These are phyloP conservation scores for Mariannaea sp. DNA, from an alignment of 2,329 filamentous ascomycete species.

Conservation along the genomic window DNA sequence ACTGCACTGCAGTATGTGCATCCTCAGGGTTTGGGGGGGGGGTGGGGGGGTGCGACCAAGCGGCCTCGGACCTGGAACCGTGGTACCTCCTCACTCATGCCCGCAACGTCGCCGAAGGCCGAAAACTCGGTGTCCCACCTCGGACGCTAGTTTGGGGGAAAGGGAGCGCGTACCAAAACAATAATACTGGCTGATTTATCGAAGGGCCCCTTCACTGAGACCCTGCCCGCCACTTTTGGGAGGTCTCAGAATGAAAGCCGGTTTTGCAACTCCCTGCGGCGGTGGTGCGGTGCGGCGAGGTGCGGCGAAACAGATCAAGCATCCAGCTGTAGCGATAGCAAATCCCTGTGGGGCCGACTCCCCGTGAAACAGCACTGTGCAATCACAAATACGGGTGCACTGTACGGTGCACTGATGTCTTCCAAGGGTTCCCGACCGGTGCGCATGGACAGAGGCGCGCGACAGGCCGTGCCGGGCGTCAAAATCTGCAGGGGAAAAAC, in stretches of 20 bases:
- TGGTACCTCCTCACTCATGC: slow-evolving; percentile 3
- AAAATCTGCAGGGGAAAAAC: neutral
- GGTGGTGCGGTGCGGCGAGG: too few relatives aligned
- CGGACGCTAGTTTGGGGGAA: neutral
- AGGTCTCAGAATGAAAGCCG: neutral
- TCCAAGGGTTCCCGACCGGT: neutral
- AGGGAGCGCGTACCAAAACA: slow-evolving; percentile 7
- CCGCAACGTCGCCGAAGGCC: neutral
- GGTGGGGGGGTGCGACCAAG: neutral
- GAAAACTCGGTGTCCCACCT: slow-evolving; percentile 5
- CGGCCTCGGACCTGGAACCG: slow-evolving; percentile 13
- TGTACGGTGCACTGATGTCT: slow-evolving; percentile 9
- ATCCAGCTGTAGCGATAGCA: slow-evolving; percentile 9
- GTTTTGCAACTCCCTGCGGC: neutral
- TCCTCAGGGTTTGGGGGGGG: too few relatives aligned
- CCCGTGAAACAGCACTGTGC: slow-evolving; percentile 14
- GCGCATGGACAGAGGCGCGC: neutral
- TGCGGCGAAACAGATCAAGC: too few relatives aligned
- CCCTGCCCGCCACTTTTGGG: neutral
- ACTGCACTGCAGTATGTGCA: too few relatives aligned
- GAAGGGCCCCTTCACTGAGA: neutral
- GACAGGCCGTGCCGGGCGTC: neutral
- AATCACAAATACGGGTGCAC: slow-evolving; percentile 1
- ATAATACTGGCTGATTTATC: neutral
- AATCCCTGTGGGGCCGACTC: slow-evolving; percentile 20